Base-by-base conservation (phyloP, 163 green algal genomes). In the Prototheca wickerhamii region DNA sequence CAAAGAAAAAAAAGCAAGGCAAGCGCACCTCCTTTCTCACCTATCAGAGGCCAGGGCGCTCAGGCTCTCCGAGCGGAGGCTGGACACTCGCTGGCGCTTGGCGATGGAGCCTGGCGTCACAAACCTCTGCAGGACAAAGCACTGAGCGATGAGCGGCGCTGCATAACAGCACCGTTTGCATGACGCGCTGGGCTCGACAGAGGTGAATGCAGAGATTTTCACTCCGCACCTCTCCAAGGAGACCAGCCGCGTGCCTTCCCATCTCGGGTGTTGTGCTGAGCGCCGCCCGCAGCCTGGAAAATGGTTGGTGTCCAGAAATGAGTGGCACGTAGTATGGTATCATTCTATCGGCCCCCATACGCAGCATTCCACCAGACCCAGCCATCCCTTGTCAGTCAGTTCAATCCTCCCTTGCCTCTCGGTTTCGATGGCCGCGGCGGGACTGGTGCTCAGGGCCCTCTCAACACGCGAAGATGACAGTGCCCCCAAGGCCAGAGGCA, bases 91-190 rank as follows among this genome's bases (percentile, higher is more conserved):
- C 4, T 28, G 30, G 1, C 25, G 33, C 44, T 33, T 59, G 56
- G 67, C 37, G 53, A n/a, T 54, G 46, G 64, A 73, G 34, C 40
- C 65, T 35, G 70, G 70, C 8, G 70, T 77, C 4, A 64, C 30
- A 7, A 67, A 49, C 49, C 65, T 52, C 7, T 60, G 61, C 57
- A 18, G 20, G n/a, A n/a, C n/a, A n/a, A 69, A 55, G 37, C 40
- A 55, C 1, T 33, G 46, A 7, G 26, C 64, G 26, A 10, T 26
- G 51, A 23, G 15, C 20, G 25, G n/a, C 26, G 23, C 17, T 32
- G 21, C 26, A 8, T n/a, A 56, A n/a, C 18, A n/a, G 26, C n/a
- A n/a, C n/a, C n/a, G n/a, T n/a, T n/a, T n/a, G n/a, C n/a, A n/a
- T n/a, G n/a, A n/a, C n/a, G n/a, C n/a, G n/a, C n/a, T n/a, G n/a